Evolutionary conservation across 805 yeast species (phyloP), one percentile per base, ranked within the genome.

Genomic region (Brettanomyces sp.): DNA sequence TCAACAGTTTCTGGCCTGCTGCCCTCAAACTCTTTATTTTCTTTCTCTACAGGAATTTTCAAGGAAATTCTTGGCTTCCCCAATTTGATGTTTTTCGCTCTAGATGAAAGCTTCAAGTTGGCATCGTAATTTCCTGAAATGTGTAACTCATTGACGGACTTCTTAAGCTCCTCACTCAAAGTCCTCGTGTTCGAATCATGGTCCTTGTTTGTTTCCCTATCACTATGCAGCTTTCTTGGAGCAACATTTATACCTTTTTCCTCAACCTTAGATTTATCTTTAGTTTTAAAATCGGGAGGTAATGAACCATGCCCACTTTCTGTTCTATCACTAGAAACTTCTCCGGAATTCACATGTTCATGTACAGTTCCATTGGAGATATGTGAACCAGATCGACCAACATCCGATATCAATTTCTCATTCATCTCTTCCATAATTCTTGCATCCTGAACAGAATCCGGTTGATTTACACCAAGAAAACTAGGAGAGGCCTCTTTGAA

Each of bases 371-470:
- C 38, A n/a, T 6, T 8, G 12, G 38, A 35, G 22, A 13, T 18
- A 6, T 18, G 13, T 5, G 41, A 14, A 7, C 7, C 3, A 5
- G n/a, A 21, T 24, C n/a, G 25, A 13, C 43, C 43, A 5, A 40
- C 43, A 13, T 40, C 36, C 5, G 38, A 21, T n/a, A 9, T 22
- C 5, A 42, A 30, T 32, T 42, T 42, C 22, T 44, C 25, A 5
- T 45, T 55, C 36, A 60, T 59, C 45, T 60, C 64, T 47, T 52
- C 53, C 37, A 52, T 36, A 8, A 60, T 60, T 36, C 52, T 53
- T 6, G 46, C 54, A 38, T 62, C 66, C 36, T 56, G 55, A 35
- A 35, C 37, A 30, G 55, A 56, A 24, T 52, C 55, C 32, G 50
- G 53, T 23, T 53, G 59, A 30, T 56, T 57, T 2, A 57, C 56